A percentile compares a stretch with the other conserved stretches of the same genome.
Evolutionary conservation across 2,329 filamentous ascomycete species (phyloP).

Genomic region (Pseudofabraea citricarpa): DNA sequence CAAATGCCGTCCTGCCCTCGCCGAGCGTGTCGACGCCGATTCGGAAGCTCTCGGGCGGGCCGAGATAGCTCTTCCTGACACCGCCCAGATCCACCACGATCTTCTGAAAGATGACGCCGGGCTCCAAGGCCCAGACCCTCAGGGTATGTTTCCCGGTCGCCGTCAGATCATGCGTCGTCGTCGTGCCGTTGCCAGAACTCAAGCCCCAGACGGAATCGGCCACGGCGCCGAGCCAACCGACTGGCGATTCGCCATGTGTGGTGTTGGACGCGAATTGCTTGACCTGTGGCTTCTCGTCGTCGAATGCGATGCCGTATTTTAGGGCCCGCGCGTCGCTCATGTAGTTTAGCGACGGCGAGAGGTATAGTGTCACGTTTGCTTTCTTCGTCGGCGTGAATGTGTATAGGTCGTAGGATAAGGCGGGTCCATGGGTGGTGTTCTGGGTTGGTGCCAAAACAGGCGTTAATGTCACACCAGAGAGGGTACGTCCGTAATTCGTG

Average conservation of each 20-base stretch:
- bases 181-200: constrained; percentile 21
- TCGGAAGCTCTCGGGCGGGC: constrained; percentile 33
- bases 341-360: constrained; percentile 48
- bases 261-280: constrained; percentile 26
- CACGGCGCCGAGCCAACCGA: constrained; percentile 19
- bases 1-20: no score
- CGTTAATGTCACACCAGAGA: constrained; percentile 51
- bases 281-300: constrained; percentile 28
- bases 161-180: constrained; percentile 20
- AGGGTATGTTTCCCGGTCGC: constrained; percentile 24
- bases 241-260: constrained; percentile 16
- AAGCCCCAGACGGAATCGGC: constrained; percentile 22
- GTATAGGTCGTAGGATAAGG: constrained; percentile 57
- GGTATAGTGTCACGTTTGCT: constrained; percentile 39
- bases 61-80: constrained; percentile 33
- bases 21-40: constrained; percentile 12
- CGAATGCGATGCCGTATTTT: constrained; percentile 45
- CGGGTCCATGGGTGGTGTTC: constrained; percentile 42
- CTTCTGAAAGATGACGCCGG: constrained; percentile 34
- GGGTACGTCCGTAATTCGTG: constrained; percentile 50
- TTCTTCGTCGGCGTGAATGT: constrained; percentile 44
- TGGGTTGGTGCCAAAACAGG: constrained; percentile 48
- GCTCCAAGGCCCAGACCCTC: constrained; percentile 31
- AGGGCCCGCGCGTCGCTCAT: constrained; percentile 41
- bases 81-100: constrained; percentile 36